Base-by-base conservation (phyloP, 1,139 yeast genomes). In the Geotrichum candidum region DNA sequence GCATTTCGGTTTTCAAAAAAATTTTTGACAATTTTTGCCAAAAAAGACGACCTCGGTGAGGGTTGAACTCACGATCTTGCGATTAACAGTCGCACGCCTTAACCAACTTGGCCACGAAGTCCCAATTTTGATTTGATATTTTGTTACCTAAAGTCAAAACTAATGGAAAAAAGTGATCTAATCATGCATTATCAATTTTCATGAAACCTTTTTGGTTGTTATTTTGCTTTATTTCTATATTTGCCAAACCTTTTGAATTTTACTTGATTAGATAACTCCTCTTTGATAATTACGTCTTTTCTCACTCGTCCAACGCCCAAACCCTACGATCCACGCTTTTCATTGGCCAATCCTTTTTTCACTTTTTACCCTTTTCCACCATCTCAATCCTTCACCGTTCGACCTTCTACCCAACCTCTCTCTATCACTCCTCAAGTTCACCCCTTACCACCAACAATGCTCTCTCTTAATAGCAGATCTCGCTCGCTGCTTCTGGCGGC, bases 61-160 rank as follows among this genome's bases (percentile, higher is more conserved):
- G 33, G 33, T 29, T 29, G 33, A 60, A 60, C 63, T 60, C 63
- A 57, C 63, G 63, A 60, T 60, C 63, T 60, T 53, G 57, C 63
- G 63, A 77, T 75, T 79, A 79, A 79, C 82, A 79, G 82, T 79
- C 82, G 78, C 76, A 78, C 82, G 82, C 82, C 82, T 80, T 79
- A 79, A 72, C 82, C 82, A 79, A 73, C 82, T 79, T 79, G 82
- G 82, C 82, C 82, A 79, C 81, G 81, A 76, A 78, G 81, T 79
- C 82, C 4, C 27, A n/a, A 11, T 41, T 2, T 41, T 29, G 33
- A 29, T 9, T 11, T 41, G 3, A 35, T 9, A 7, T 31, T 31
- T 31, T 31, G 18, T 18, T 18, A 18, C 18, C 18, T 1, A 18
- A 18, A 1, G 1, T 18, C 18, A 18, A 18, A 1, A 18, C 18